Percentiles rank a stretch among this genome's conserved stretches.
phyloP scores from a whole-genome alignment of 2,329 filamentous ascomycete species.

The Tolypocladium pustulatum region DNA sequence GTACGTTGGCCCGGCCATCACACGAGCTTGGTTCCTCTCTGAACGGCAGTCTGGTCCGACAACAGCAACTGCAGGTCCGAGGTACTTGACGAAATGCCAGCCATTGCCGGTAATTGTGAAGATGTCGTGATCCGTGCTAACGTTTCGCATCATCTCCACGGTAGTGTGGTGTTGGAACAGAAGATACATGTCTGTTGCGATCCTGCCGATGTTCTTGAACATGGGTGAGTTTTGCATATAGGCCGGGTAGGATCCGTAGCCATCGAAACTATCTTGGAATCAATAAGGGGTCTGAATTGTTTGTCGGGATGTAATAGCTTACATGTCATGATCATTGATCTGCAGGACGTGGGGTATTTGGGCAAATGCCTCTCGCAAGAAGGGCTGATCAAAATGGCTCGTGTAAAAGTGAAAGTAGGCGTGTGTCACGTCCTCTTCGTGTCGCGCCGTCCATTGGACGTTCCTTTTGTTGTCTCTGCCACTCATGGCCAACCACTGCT shows the following conservation, averaged over 20 bases:
- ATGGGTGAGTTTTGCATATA: constrained; percentile 98
- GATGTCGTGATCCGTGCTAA: constrained; percentile 78
- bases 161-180: constrained; percentile 98
- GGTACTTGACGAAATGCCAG: constrained; percentile 97
- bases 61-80: constrained; percentile 82
- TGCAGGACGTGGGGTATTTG: constrained; percentile 92
- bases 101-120: constrained; percentile 96
- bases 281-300: not conserved
- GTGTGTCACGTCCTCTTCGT: constrained; percentile 91
- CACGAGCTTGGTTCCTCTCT: constrained; percentile 80
- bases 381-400: constrained; percentile 94
- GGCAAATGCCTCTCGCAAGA: constrained; percentile 87
- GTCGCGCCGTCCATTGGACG: constrained; percentile 81
- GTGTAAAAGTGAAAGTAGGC: constrained; percentile 99
- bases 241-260: constrained; percentile 92
- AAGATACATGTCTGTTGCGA: constrained; percentile 95
- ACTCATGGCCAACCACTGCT: constrained; percentile 89
- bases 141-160: constrained; percentile 80
- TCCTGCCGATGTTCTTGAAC: constrained; percentile 94
- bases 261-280: constrained; percentile 62
- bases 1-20: constrained; percentile 93
- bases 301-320: constrained; percentile 30
- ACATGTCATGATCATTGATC: constrained; percentile 97
- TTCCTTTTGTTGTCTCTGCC: constrained; percentile 90
- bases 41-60: constrained; percentile 87